Evolutionary conservation across 2,329 filamentous ascomycete genomes (phyloP).

Genomic region (Fusarium setosum): DNA sequence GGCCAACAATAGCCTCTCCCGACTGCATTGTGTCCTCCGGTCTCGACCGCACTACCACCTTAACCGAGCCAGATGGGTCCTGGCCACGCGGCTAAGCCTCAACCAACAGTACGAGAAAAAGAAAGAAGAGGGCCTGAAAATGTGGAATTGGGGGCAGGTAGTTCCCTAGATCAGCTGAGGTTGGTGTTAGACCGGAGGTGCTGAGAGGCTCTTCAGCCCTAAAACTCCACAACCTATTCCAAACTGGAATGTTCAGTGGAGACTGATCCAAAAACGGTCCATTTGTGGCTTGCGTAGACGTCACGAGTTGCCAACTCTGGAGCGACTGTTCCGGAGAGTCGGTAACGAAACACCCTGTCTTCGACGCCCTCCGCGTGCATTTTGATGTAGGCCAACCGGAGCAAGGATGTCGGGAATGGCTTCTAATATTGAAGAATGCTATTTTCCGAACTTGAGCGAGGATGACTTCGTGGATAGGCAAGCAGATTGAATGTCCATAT

Average conservation of each 20-base stretch:
- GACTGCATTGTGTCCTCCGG: not conserved
- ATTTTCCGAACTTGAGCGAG: no score
- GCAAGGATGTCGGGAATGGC: not conserved
- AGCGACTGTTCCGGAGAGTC: not conserved
- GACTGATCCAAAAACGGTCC: not conserved
- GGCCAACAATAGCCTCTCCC: not conserved
- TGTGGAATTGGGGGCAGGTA: no score
- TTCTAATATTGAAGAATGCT: no score
- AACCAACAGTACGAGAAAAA: not conserved
- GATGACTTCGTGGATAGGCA: no score
- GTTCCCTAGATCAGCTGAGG: slow-evolving; percentile 1
- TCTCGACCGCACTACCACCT: slow-evolving; percentile 10
- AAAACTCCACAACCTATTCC: not conserved
- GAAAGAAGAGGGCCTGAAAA: not conserved
- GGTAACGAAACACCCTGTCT: not conserved
- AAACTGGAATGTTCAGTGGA: not conserved
- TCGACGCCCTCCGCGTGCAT: not conserved
- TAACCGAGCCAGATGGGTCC: not conserved
- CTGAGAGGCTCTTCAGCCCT: not conserved
- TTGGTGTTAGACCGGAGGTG: not conserved
- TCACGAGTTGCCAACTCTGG: not conserved
- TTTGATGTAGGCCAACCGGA: not conserved
- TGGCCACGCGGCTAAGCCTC: not conserved
- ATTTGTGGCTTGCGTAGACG: slow-evolving; percentile 17
- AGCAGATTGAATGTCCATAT: no score